Evolutionary conservation across 495 filamentous ascomycete genomes (phyloP), one percentile per base, ranked within the genome.

Genomic region (Talaromyces borbonicus): DNA sequence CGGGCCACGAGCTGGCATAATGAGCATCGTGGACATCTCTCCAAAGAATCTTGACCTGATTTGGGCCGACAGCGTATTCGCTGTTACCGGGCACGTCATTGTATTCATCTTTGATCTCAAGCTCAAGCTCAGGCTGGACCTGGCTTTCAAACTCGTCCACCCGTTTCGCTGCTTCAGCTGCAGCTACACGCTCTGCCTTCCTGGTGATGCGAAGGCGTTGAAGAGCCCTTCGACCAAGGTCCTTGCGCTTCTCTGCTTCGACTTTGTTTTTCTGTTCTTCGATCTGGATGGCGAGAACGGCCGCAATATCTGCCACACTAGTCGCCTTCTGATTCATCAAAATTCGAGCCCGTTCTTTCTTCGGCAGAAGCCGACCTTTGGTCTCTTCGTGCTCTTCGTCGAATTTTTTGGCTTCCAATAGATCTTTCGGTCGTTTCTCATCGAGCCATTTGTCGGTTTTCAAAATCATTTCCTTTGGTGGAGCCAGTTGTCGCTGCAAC

Each of bases 271-370:
- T 29, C 24, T 62, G 58, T 43, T 67, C 60, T 25, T 61, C 48
- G 25, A 59, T 69, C 55, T 79, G 77, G 49, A 78, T 79, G 4
- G 53, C 59, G 38, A 97, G 66, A 8, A 93, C 83, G 19, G 79
- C 80, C 1, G 92, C 86, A 19, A 97, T 65, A 62, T 98, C 92
- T 22, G 92, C 92, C 15, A 95, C 71, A 8, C 71, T 74, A 58
- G 90, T 94, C n/a, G 84, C 85, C 62, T 83, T 87, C 71, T 95
- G 87, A 69, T 95, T 71, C 81, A 87, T 88, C 23, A 96, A 60
- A 38, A 62, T 70, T 19, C 67, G 59, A 8, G 78, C 84, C 25
- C 85, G 71, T 52, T 79, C 65, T 53, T 73, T 78, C 53, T 67
- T 69, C 50, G 61, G 53, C 61, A 73, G 63, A 29, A 71, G 49